Base-by-base conservation (phyloP, 2,329 filamentous ascomycete genomes). In the Trichoderma sp. region DNA sequence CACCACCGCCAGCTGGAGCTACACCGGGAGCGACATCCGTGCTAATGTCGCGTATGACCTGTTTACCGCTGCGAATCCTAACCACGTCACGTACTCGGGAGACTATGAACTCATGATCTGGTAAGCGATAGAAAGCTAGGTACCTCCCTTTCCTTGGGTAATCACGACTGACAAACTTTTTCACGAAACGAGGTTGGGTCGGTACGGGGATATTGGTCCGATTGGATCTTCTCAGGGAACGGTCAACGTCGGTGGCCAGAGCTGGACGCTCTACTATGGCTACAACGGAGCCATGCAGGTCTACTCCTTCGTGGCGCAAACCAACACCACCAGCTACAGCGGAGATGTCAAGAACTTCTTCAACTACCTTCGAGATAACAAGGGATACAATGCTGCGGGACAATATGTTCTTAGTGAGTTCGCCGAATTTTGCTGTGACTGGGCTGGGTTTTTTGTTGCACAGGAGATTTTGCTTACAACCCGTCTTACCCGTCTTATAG, bases 101-200 rank as follows among this genome's bases (percentile, higher is more conserved):
- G 60, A 63, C 6, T 63, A 63, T 6, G 60, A 63, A 10, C 50
- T 63, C 28, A 63, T 63, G 60, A 63, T 63, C 41, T 63, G 60
- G 60, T 5, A 63, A 63, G 41, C n/a, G 7, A 1, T 10, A 3
- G 5, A 3, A 21, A 21, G 19, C 1, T 19, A 0, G n/a, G n/a
- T n/a, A n/a, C n/a, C n/a, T n/a, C 9, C 10, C 6, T 3, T 14
- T 26, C 2, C 6, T 1, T 3, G n/a, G n/a, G n/a, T n/a, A n/a
- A n/a, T n/a, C n/a, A n/a, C n/a, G n/a, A n/a, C n/a, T n/a, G n/a
- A n/a, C n/a, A n/a, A n/a, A n/a, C n/a, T n/a, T n/a, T n/a, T n/a
- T n/a, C n/a, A n/a, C n/a, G n/a, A n/a, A n/a, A n/a, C n/a, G n/a
- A 55, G 59, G 59, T 41, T 63, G 14, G 59, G 24, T 6, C 39